A percentile compares a stretch with the other conserved stretches of the same genome.
phyloP scores from a whole-genome alignment of 768 basidiomycete species.

The Mycena sanguinolenta region DNA sequence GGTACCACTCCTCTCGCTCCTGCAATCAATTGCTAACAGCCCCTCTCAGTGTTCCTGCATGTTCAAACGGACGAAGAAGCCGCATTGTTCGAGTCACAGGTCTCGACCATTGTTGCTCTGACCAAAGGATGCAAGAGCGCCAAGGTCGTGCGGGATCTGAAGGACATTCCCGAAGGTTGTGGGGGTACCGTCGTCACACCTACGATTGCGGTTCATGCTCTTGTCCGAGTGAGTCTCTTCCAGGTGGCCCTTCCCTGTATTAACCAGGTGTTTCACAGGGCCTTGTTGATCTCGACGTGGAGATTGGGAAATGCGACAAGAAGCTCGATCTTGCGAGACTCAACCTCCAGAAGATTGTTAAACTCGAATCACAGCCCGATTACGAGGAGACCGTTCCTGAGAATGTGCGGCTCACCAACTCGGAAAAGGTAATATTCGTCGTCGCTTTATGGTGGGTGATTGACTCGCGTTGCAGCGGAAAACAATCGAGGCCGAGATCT shows the following conservation, averaged over 20 bases:
- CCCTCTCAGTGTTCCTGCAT: slow-evolving; percentile 80
- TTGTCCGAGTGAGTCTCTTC: slow-evolving; percentile 79
- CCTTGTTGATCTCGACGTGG: slow-evolving; percentile 88
- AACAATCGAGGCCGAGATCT: slow-evolving; percentile 84
- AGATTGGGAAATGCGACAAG: slow-evolving; percentile 92
- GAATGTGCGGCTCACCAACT: slow-evolving; percentile 78
- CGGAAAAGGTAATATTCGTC: slow-evolving; percentile 79
- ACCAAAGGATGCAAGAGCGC: slow-evolving; percentile 90
- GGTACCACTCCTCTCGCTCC: slow-evolving; percentile 40
- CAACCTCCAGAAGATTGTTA: slow-evolving; percentile 82
- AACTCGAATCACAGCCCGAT: slow-evolving; percentile 78
- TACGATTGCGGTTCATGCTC: slow-evolving; percentile 82
- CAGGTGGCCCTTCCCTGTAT: neutral
- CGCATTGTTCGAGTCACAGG: slow-evolving; percentile 77
- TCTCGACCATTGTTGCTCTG: slow-evolving; percentile 81
- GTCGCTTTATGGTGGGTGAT: neutral
- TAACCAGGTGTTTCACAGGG: slow-evolving; percentile 65
- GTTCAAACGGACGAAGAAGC: slow-evolving; percentile 74
- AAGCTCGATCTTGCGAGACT: slow-evolving; percentile 81
- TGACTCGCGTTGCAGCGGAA: slow-evolving; percentile 65
- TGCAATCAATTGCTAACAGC: slow-evolving; percentile 20
- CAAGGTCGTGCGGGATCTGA: slow-evolving; percentile 71
- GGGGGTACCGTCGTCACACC: slow-evolving; percentile 86
- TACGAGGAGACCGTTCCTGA: slow-evolving; percentile 87
- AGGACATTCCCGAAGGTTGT: slow-evolving; percentile 89